Evolutionary conservation across 2,329 filamentous ascomycete species (phyloP), one percentile per base, ranked within the genome.

Genomic region (Aspergillus clavatus): DNA sequence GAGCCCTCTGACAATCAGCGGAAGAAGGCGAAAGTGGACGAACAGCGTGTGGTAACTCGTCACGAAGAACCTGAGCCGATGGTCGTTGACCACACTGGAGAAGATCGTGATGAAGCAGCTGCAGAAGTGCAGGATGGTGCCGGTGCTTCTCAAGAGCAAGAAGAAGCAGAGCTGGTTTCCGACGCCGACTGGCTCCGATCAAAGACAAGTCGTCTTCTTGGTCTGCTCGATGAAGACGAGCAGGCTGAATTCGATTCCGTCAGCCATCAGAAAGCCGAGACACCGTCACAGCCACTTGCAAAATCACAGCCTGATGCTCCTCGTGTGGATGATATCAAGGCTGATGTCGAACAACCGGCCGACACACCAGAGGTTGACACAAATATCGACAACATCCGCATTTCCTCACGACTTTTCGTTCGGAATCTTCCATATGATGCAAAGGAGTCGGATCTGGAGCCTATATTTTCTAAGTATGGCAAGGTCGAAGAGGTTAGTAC

Each of bases 121-220:
- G 42, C 47, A 8, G 27, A 22, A 16, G 49, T 54, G 28, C 45
- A 56, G 18, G 51, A 57, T 21, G 48, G 50, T 22, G 51, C 59
- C 35, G 23, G 8, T 5, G 53, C 57, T 21, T 35, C 49, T 46
- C 58, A 55, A 45, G 62, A 55, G 18, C 59, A 61, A 39, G 59
- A 64, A 19, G 61, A 61, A 26, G 65, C 66, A 26, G 63, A 61
- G 26, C 66, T 66, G 24, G 63, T 70, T 37, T 84, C 85, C 18
- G 89, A 96, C 69, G 82, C 84, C 49, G 90, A 97, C 67, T 98
- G 93, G 93, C 75, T 96, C 56, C 83, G 91, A 46, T 91, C 87
- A 51, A 82, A 87, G 56, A 97, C 90, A 11, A 96, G 84, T 69
- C 81, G 91, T 58, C 73, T 95, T 39, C 76, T 96, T 40, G 93